Percentiles rank a stretch among this genome's conserved stretches.
Conservation (phyloP, 2,329 filamentous ascomycete genomes). For the Cucurbitaria berberidis region DNA sequence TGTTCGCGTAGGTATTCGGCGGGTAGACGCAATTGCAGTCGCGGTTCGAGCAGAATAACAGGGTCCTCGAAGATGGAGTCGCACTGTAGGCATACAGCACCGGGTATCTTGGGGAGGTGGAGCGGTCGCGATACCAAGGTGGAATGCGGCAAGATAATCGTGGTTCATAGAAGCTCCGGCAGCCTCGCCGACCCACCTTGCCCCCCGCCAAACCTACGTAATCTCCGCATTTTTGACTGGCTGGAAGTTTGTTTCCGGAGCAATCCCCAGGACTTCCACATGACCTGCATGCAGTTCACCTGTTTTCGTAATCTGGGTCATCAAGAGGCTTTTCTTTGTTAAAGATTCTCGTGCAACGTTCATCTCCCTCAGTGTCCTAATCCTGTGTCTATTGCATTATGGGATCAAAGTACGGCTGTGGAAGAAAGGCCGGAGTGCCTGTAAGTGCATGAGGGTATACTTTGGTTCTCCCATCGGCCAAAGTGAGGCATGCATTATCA, state of each 20-base stretch:
- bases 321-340: not conserved
- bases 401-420: not conserved
- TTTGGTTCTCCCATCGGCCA: too few species aligned
- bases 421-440: too few species aligned
- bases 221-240: slow-evolving; percentile 12
- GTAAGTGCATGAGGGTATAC: too few species aligned
- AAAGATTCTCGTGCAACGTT: not conserved
- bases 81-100: slow-evolving; percentile 38
- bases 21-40: slow-evolving; percentile 10
- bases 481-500: too few species aligned
- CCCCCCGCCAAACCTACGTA: slow-evolving; percentile 21
- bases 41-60: slow-evolving; percentile 25
- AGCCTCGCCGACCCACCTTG: not conserved
- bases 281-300: slow-evolving; percentile 10
- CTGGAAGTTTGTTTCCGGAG: not conserved
- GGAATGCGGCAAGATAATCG: not conserved
- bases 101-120: not conserved
- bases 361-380: not conserved
- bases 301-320: not conserved
- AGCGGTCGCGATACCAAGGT: not conserved
- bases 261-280: not conserved
- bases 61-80: slow-evolving; percentile 35
- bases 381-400: not conserved
- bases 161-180: not conserved
- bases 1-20: slow-evolving; percentile 3